Conservation (phyloP, 768 basidiomycete species). For the Lactarius hengduanensis region DNA sequence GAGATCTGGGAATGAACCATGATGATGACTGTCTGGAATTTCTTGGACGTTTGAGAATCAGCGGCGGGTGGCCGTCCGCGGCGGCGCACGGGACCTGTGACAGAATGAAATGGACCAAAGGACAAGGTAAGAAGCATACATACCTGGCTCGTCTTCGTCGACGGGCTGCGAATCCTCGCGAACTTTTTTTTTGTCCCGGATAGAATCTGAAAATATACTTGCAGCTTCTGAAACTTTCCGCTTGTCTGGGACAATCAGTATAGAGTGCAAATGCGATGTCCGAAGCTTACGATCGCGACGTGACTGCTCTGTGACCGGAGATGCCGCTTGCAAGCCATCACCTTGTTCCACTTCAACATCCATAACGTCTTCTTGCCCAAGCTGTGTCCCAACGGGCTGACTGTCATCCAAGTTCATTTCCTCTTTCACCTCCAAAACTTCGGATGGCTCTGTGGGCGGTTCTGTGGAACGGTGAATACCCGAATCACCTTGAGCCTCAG, state of each 20-base stretch:
- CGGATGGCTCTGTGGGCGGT: conserved; percentile 8
- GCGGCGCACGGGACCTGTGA: conserved; percentile 29
- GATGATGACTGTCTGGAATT: conserved; percentile 79
- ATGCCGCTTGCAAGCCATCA: conserved; percentile 2
- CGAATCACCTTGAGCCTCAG: conserved; percentile 5
- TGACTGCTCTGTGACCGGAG: conserved; percentile 18
- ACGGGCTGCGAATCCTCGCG: conserved; percentile 69
- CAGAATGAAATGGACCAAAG: background rate
- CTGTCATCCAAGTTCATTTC: conserved; percentile 2
- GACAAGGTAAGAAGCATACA: background rate
- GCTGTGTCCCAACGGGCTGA: background rate
- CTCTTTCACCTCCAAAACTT: conserved; percentile 4
- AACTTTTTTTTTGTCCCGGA: conserved; percentile 53
- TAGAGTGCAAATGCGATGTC: background rate
- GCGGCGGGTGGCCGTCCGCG: conserved; percentile 30
- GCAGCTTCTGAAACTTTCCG: conserved; percentile 61
- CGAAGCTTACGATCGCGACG: conserved; percentile 25
- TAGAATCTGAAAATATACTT: conserved; percentile 40
- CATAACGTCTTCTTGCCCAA: background rate
- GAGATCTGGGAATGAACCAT: conserved; percentile 82
- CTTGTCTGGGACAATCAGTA: conserved; percentile 49
- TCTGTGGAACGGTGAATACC: conserved; percentile 1
- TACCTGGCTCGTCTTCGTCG: conserved; percentile 59
- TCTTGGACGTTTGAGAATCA: conserved; percentile 46
- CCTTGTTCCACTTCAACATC: conserved; percentile 17